These are phyloP conservation scores for Quaeritorhiza haematococci DNA, from an alignment of 371 early-diverging fungal genomes.

Conservation along the genomic window DNA sequence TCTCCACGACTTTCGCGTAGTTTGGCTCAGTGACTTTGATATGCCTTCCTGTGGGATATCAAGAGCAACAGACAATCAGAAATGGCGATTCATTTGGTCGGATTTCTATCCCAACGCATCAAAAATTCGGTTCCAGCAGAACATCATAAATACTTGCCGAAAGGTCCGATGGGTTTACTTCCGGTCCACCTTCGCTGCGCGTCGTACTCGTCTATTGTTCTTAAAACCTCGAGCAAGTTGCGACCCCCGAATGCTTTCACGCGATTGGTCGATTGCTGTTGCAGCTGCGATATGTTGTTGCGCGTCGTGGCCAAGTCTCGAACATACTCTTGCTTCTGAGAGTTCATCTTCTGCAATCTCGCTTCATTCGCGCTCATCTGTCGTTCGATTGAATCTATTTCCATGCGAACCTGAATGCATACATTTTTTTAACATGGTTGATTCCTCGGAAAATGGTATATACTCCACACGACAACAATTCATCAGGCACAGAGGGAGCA, in stretches of 20 bases:
- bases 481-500: too few relatives aligned
- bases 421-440: too few relatives aligned
- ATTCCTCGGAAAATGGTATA: too few relatives aligned
- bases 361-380: too few relatives aligned
- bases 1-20: constrained; percentile 67
- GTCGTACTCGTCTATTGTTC: constrained; percentile 44
- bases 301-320: constrained; percentile 57
- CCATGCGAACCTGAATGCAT: constrained; percentile 7
- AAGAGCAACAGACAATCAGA: neutral
- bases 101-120: too few relatives aligned
- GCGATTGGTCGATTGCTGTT: neutral
- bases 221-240: constrained; percentile 63
- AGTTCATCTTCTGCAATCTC: neutral
- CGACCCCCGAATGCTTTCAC: neutral
- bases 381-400: constrained; percentile 14
- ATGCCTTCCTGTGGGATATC: constrained; percentile 38
- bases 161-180: constrained; percentile 74
- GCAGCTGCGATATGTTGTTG: neutral
- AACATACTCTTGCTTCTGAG: neutral
- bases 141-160: constrained; percentile 48
- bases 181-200: constrained; percentile 48
- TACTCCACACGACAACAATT: too few relatives aligned
- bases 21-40: constrained; percentile 59
- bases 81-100: too few relatives aligned
- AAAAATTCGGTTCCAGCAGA: neutral